Percentiles rank a stretch among this genome's conserved stretches.
Evolutionary conservation across 169 alveolate genomes (phyloP).

Genomic region (Babesia ovata): DNA sequence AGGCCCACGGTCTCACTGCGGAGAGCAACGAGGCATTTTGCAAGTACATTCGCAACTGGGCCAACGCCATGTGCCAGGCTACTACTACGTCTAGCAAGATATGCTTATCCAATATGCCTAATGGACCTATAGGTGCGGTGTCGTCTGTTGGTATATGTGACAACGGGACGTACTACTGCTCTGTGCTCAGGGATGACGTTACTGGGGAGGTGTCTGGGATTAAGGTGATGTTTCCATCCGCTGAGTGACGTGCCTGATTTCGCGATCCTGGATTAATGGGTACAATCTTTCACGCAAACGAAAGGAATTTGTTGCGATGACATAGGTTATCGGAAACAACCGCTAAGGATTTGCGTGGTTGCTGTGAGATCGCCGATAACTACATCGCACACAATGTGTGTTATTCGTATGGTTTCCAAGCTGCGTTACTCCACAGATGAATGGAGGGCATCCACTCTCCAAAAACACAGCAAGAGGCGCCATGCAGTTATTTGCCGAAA

Average conservation of each 20-base stretch:
- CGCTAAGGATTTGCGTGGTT: too few relatives aligned
- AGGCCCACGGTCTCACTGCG: slow-evolving; percentile 9
- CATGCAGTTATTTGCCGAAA: not conserved
- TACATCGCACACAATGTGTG: too few relatives aligned
- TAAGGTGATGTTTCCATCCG: slow-evolving; percentile 23
- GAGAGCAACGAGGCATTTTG: slow-evolving; percentile 12
- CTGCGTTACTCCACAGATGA: not conserved
- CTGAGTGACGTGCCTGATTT: not conserved
- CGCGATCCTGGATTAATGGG: not conserved
- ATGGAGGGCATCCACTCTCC: not conserved
- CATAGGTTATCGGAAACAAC: too few relatives aligned
- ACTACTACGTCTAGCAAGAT: slow-evolving; percentile 31
- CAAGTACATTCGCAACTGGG: slow-evolving; percentile 28
- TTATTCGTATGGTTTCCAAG: too few relatives aligned
- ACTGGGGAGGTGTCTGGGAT: slow-evolving; percentile 33
- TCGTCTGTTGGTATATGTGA: slow-evolving; percentile 40
- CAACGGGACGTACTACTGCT: slow-evolving; percentile 20
- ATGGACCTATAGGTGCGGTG: slow-evolving; percentile 37
- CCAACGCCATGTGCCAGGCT: slow-evolving; percentile 38
- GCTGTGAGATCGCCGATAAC: too few relatives aligned
- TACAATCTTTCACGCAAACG: not conserved
- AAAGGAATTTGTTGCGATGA: too few relatives aligned
- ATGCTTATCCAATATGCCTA: slow-evolving; percentile 29
- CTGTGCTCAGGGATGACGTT: slow-evolving; percentile 15
- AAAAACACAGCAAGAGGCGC: not conserved